phyloP scores from a whole-genome alignment of 2,329 filamentous ascomycete genomes.

The Epichloe festucae region DNA sequence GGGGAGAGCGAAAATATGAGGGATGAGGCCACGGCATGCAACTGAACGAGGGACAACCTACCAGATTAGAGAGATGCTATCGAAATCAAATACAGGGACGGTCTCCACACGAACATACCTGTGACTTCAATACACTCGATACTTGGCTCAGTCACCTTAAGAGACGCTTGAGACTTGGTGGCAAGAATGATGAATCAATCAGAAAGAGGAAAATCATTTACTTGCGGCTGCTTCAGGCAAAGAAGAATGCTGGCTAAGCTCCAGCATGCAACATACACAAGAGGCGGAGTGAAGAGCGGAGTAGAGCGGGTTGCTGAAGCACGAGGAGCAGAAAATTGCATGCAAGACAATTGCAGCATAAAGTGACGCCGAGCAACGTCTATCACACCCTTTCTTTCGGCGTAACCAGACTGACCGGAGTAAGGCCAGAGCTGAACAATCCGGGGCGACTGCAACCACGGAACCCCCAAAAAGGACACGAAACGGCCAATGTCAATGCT shows the following conservation, averaged over 20 bases:
- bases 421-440: slow-evolving; percentile 7
- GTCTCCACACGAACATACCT: slow-evolving; percentile 15
- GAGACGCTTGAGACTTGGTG: not conserved
- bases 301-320: not conserved
- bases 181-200: not conserved
- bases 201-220: not conserved
- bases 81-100: slow-evolving; percentile 6
- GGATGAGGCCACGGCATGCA: slow-evolving; percentile 23
- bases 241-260: not conserved
- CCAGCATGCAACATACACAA: not conserved
- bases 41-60: slow-evolving; percentile 14
- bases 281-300: not conserved
- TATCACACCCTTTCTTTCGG: not conserved
- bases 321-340: not conserved
- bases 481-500: slow-evolving; percentile 7
- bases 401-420: not conserved
- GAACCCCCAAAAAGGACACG: slow-evolving; percentile 2
- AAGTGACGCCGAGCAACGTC: not conserved
- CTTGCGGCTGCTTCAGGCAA: not conserved
- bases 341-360: not conserved
- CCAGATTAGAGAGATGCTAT: slow-evolving; percentile 7
- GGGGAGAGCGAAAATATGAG: slow-evolving; percentile 25
- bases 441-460: slow-evolving; percentile 8
- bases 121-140: slow-evolving; percentile 2
- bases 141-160: not conserved